Percentiles rank a stretch among this genome's conserved stretches.
Evolutionary conservation across 495 filamentous ascomycete species (phyloP).

Genomic region (Trichoderma asperelloides): DNA sequence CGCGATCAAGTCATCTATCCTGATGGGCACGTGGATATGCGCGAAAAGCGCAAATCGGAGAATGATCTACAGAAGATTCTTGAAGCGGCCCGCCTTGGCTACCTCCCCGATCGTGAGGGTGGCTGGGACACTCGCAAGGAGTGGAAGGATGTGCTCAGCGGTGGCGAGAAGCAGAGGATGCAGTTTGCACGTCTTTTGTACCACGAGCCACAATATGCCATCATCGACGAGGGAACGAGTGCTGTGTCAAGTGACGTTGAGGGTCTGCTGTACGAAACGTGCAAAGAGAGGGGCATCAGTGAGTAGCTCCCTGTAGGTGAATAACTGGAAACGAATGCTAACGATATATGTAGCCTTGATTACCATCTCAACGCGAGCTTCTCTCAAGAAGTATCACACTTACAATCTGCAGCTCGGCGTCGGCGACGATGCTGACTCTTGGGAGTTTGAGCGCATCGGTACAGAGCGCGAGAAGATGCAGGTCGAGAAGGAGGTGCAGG

Average conservation of each 20-base stretch:
- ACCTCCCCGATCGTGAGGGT: conserved; percentile 83
- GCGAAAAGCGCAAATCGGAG: conserved; percentile 65
- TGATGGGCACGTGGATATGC: conserved; percentile 91
- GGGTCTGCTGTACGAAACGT: conserved; percentile 82
- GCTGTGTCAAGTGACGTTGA: conserved; percentile 93
- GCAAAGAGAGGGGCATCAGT: conserved; percentile 88
- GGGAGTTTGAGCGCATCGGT: conserved; percentile 88
- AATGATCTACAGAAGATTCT: conserved; percentile 64
- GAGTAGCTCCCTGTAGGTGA: conserved; percentile 24
- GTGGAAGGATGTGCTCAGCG: conserved; percentile 95
- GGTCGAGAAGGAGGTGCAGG: conserved; percentile 80
- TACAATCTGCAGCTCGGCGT: conserved; percentile 77
- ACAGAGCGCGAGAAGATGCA: conserved; percentile 84
- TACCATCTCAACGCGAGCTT: conserved; percentile 87
- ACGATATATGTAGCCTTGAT: conserved; percentile 53
- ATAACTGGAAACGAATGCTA: conserved; percentile 14
- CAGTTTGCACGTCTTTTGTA: conserved; percentile 84
- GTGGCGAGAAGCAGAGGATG: conserved; percentile 97
- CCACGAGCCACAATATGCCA: conserved; percentile 87
- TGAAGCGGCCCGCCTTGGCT: conserved; percentile 75
- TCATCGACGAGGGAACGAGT: conserved; percentile 91
- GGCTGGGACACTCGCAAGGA: conserved; percentile 96
- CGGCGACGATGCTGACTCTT: conserved; percentile 56
- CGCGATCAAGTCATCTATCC: conserved; percentile 98
- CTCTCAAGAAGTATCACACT: conserved; percentile 88